Conservation (phyloP, 2,329 filamentous ascomycete genomes). For the Huntiella abstrusa region DNA sequence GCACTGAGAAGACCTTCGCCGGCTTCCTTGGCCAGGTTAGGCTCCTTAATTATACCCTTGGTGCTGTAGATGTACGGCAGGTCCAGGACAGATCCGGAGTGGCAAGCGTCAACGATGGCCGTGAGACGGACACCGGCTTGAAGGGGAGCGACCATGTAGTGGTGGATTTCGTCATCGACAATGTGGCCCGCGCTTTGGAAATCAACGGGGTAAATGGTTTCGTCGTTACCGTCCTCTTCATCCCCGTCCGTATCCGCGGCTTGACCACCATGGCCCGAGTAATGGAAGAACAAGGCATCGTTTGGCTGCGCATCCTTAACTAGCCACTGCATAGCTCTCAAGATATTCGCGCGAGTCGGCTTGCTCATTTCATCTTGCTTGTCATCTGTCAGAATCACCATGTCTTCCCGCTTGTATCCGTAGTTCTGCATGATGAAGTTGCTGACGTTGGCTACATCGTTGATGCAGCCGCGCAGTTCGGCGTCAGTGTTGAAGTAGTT, state of each 20-base stretch:
- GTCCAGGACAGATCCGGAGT: constrained; percentile 60
- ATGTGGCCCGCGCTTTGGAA: constrained; percentile 52
- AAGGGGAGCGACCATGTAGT: constrained; percentile 57
- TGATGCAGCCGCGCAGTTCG: constrained; percentile 61
- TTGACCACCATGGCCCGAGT: constrained; percentile 61
- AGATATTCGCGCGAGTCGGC: constrained; percentile 58
- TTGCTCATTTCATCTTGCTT: constrained; percentile 47
- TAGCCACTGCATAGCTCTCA: constrained; percentile 59
- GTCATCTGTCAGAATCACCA: constrained; percentile 63
- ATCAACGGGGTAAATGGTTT: constrained; percentile 64
- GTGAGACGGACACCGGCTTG: constrained; percentile 68
- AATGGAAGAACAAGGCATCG: constrained; percentile 61
- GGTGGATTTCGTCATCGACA: constrained; percentile 62
- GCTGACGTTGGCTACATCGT: constrained; percentile 62
- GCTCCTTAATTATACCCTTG: constrained; percentile 63
- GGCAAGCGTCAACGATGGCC: constrained; percentile 66
- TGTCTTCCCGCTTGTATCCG: constrained; percentile 57
- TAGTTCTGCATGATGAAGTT: constrained; percentile 48
- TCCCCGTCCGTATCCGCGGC: constrained; percentile 56
- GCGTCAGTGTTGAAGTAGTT: constrained; percentile 60
- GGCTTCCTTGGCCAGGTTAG: constrained; percentile 63
- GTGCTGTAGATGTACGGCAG: constrained; percentile 67
- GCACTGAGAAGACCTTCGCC: constrained; percentile 53
- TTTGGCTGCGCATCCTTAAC: constrained; percentile 53
- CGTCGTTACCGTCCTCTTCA: constrained; percentile 60